Conservation (phyloP, 495 filamentous ascomycete species). For the Terfezia boudieri region DNA sequence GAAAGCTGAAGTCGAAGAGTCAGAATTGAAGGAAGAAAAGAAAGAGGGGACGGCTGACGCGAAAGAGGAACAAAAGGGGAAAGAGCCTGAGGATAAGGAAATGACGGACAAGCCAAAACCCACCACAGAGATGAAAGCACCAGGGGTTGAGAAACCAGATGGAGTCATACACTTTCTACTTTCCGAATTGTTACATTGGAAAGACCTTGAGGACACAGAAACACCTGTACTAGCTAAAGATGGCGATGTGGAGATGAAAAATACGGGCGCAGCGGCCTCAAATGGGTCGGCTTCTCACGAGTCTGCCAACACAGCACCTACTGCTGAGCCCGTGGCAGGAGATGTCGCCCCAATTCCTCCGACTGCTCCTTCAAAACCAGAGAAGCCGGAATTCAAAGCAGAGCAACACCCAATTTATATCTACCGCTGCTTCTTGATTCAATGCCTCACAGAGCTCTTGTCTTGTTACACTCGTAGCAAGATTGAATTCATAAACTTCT, state of each 20-base stretch:
- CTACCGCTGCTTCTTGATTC: constrained; percentile 84
- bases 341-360: constrained; percentile 11
- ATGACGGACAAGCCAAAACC: constrained; percentile 37
- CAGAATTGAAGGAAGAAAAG: not conserved
- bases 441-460: constrained; percentile 83
- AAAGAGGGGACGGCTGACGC: constrained; percentile 4
- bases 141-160: constrained; percentile 77
- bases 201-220: constrained; percentile 26
- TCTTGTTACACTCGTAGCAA: constrained; percentile 84
- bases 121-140: constrained; percentile 47
- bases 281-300: constrained; percentile 18
- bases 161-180: constrained; percentile 91
- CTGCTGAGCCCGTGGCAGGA: constrained; percentile 5
- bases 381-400: constrained; percentile 66
- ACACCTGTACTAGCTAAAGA: constrained; percentile 3
- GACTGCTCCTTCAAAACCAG: constrained; percentile 27
- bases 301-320: constrained; percentile 13
- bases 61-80: not conserved
- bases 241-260: constrained; percentile 1
- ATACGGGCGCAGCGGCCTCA: not conserved
- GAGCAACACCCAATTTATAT: constrained; percentile 91
- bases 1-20: constrained; percentile 15
- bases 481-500: constrained; percentile 97
- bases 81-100: constrained; percentile 29
- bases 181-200: constrained; percentile 76